These are phyloP conservation scores for Trypanosomatidae sp. DNA, from an alignment of 208 protist species.

Conservation along the genomic window DNA sequence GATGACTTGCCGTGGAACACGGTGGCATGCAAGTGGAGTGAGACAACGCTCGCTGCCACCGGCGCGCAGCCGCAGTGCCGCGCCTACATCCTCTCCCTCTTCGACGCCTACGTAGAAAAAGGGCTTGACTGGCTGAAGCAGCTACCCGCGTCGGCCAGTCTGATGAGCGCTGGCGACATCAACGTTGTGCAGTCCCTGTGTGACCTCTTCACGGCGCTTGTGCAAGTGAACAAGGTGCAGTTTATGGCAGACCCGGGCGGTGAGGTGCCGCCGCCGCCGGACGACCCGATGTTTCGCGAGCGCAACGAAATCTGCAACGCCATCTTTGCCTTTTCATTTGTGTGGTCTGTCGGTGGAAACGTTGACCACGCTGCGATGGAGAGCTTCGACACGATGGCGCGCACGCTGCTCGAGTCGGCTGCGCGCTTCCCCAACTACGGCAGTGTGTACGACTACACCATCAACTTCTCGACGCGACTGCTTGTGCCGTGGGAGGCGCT, in stretches of 20 bases:
- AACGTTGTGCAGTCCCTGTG: slow-evolving; percentile 94
- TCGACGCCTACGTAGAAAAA: slow-evolving; percentile 84
- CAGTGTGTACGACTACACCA: slow-evolving; percentile 94
- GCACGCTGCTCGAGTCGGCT: slow-evolving; percentile 82
- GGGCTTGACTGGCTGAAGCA: slow-evolving; percentile 90
- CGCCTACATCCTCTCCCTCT: slow-evolving; percentile 88
- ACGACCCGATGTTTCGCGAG: slow-evolving; percentile 77
- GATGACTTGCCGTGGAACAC: slow-evolving; percentile 94
- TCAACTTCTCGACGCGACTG: slow-evolving; percentile 82
- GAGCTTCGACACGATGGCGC: slow-evolving; percentile 91
- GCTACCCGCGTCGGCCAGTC: slow-evolving; percentile 47
- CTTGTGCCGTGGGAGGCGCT: slow-evolving; percentile 85
- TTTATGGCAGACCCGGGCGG: slow-evolving; percentile 70
- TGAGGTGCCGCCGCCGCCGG: slow-evolving; percentile 30
- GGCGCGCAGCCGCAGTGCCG: slow-evolving; percentile 63
- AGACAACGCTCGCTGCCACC: slow-evolving; percentile 65
- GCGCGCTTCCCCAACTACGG: slow-evolving; percentile 86
- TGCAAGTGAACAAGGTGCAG: slow-evolving; percentile 72
- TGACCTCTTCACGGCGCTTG: slow-evolving; percentile 88
- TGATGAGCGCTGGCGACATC: slow-evolving; percentile 90
- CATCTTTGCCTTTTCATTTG: slow-evolving; percentile 94
- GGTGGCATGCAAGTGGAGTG: slow-evolving; percentile 88
- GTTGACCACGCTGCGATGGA: slow-evolving; percentile 85
- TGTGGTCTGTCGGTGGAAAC: slow-evolving; percentile 97
- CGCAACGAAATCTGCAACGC: slow-evolving; percentile 90